phyloP scores from a whole-genome alignment of 192 early-diverging fungal genomes.

The Lobulomyces angularis region DNA sequence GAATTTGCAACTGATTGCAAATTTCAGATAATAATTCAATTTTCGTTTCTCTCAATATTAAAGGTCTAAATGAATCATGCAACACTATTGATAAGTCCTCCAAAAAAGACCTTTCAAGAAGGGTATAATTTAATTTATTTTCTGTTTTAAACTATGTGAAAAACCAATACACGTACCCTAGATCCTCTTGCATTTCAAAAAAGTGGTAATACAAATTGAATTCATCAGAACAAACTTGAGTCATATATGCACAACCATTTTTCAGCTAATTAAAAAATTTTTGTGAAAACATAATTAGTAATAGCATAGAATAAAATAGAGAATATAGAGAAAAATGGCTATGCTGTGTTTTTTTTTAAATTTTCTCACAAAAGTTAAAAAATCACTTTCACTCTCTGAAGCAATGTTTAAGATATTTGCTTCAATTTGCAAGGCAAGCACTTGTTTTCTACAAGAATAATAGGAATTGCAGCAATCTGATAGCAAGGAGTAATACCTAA shows the following conservation, averaged over 20 bases:
- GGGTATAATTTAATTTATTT: no score
- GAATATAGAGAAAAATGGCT: no score
- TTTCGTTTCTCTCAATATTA: constrained; percentile 72
- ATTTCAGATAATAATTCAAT: constrained; percentile 75
- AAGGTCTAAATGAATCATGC: constrained; percentile 74
- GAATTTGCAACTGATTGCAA: constrained; percentile 55
- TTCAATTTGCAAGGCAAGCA: no score
- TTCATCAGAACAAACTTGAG: constrained; percentile 75
- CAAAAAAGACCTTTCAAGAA: constrained; percentile 47
- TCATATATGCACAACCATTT: constrained; percentile 74
- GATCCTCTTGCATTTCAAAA: constrained; percentile 59
- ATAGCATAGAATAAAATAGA: neutral
- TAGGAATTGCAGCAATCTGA: constrained; percentile 66
- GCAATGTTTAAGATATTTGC: no score
- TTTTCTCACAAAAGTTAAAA: constrained; percentile 42
- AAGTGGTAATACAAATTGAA: constrained; percentile 64
- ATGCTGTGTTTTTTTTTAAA: no score
- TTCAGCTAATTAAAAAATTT: constrained; percentile 38
- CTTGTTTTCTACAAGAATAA: no score
- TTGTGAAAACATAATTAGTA: neutral
- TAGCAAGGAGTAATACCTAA: constrained; percentile 55
- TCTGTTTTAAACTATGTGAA: neutral
- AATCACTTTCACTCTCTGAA: constrained; percentile 30
- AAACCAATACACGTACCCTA: constrained; percentile 42
- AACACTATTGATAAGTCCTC: constrained; percentile 62